phyloP scores from a whole-genome alignment of 257 asterid species.

The Dorcoceras hygrometricum region DNA sequence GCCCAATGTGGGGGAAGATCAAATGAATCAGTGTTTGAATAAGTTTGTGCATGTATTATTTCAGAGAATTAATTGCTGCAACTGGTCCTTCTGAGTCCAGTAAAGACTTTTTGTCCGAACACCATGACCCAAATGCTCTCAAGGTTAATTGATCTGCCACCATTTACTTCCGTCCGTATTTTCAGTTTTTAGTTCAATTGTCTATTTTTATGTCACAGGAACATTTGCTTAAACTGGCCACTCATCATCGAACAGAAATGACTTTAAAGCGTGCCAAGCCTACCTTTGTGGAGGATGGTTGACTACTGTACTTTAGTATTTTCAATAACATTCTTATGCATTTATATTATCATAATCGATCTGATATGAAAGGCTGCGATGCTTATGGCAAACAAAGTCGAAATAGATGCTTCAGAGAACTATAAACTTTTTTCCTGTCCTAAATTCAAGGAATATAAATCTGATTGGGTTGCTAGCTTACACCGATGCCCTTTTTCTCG shows the following conservation, averaged over 20 bases:
- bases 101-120: constrained; percentile 70
- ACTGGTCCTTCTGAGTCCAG: constrained; percentile 43
- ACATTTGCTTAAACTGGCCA: constrained; percentile 81
- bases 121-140: constrained; percentile 71
- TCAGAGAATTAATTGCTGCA: constrained; percentile 59
- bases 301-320: constrained; percentile 20
- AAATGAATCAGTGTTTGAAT: constrained; percentile 15
- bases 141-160: constrained; percentile 48
- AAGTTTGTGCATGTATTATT: constrained; percentile 25
- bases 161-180: not conserved
- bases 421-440: no score
- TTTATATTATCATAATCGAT: not conserved
- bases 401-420: no score
- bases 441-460: no score
- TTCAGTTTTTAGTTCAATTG: constrained; percentile 11
- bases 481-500: no score
- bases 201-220: constrained; percentile 43
- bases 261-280: constrained; percentile 77
- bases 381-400: no score
- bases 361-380: not conserved
- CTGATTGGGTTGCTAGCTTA: no score
- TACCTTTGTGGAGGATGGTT: constrained; percentile 61
- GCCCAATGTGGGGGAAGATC: constrained; percentile 8
- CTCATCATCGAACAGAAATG: constrained; percentile 71
- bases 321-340: not conserved